Conservation (phyloP, 306 rosid genomes). For the Neltuma alba region DNA sequence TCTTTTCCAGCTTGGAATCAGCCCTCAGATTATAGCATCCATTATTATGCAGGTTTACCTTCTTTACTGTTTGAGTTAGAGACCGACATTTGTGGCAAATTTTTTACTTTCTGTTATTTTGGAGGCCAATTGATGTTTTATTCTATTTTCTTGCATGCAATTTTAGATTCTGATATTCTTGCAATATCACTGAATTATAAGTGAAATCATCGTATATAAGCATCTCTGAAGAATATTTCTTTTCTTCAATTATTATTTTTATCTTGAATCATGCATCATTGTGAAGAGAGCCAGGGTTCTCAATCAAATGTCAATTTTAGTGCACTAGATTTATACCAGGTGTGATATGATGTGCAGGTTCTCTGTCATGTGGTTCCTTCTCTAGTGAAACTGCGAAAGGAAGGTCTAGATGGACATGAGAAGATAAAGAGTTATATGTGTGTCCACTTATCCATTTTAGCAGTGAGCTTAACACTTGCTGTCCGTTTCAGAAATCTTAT, state of each 20-base stretch:
- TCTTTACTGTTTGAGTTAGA: slow-evolving; percentile 26
- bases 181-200: neutral
- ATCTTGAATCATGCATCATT: slow-evolving; percentile 15
- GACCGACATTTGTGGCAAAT: neutral
- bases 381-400: slow-evolving; percentile 92
- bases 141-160: slow-evolving; percentile 10
- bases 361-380: slow-evolving; percentile 87
- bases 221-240: neutral
- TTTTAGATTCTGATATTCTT: slow-evolving; percentile 6
- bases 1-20: slow-evolving; percentile 95
- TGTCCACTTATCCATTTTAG: slow-evolving; percentile 73
- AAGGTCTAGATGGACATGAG: slow-evolving; percentile 96
- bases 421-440: slow-evolving; percentile 98
- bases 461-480: slow-evolving; percentile 56
- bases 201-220: slow-evolving; percentile 6
- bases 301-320: slow-evolving; percentile 6
- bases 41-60: slow-evolving; percentile 88
- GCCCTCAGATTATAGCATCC: slow-evolving; percentile 96
- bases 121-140: slow-evolving; percentile 26
- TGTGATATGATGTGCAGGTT: slow-evolving; percentile 58
- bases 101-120: slow-evolving; percentile 25
- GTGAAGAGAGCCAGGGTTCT: slow-evolving; percentile 11
- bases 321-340: slow-evolving; percentile 19
- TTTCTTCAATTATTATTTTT: slow-evolving; percentile 12
- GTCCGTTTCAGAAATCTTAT: slow-evolving; percentile 23